A percentile compares a stretch with the other conserved stretches of the same genome.
These are phyloP conservation scores for Pseudogymnoascus sp. DNA, from an alignment of 2,329 filamentous ascomycete genomes.

Conservation along the genomic window DNA sequence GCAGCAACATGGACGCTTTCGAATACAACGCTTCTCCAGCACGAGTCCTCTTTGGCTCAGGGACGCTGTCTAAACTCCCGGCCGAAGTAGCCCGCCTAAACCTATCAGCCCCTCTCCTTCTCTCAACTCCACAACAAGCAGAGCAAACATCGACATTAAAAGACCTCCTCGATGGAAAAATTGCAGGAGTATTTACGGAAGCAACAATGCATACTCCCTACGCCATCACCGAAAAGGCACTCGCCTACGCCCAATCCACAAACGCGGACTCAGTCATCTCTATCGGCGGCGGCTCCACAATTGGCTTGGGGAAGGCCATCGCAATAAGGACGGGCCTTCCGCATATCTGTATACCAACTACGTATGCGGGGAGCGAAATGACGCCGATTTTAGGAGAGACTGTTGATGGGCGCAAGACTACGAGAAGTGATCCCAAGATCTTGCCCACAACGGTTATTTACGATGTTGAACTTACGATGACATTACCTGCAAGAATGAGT, in stretches of 20 bases:
- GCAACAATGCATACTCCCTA: constrained; percentile 58
- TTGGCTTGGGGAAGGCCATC: constrained; percentile 52
- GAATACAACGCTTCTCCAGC: constrained; percentile 47
- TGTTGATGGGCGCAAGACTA: constrained; percentile 48
- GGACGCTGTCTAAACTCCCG: constrained; percentile 42
- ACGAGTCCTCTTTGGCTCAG: constrained; percentile 49
- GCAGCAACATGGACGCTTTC: constrained; percentile 28
- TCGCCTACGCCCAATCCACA: constrained; percentile 37
- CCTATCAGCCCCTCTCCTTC: constrained; percentile 42
- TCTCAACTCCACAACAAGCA: constrained; percentile 46
- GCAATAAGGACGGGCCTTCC: constrained; percentile 44
- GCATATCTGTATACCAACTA: constrained; percentile 53
- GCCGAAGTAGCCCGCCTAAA: constrained; percentile 37
- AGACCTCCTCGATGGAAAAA: constrained; percentile 36
- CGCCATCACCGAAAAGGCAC: constrained; percentile 47
- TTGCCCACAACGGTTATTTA: constrained; percentile 55
- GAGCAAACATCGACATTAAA: constrained; percentile 31
- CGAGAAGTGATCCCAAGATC: constrained; percentile 49
- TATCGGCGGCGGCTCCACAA: constrained; percentile 55
- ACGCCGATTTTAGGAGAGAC: constrained; percentile 59
- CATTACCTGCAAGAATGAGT: constrained; percentile 44
- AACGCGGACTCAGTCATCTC: constrained; percentile 49
- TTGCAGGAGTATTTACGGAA: constrained; percentile 44
- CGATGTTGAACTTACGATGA: constrained; percentile 55
- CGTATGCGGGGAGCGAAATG: constrained; percentile 56